Conservation (phyloP, 495 filamentous ascomycete species). For the Neurospora sp. region DNA sequence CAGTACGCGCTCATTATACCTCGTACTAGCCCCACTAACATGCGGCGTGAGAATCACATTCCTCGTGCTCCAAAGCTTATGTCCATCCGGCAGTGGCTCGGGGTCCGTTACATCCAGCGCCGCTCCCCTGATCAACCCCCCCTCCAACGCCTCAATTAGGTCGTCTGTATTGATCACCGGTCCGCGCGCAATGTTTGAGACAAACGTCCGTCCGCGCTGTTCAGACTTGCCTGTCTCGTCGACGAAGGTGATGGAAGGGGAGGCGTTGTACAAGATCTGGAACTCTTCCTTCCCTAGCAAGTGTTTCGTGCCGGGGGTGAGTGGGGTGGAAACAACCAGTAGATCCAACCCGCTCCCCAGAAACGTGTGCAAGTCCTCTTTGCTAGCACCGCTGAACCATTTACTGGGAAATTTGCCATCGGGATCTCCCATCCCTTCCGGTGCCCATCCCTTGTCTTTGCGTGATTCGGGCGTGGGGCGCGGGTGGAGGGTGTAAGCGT, state of each 20-base stretch:
- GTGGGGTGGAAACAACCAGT: slow-evolving; percentile 61
- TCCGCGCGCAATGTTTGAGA: slow-evolving; percentile 70
- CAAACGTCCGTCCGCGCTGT: slow-evolving; percentile 35
- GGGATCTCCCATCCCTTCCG: slow-evolving; percentile 66
- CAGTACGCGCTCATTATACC: slow-evolving; percentile 53
- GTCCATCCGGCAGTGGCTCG: slow-evolving; percentile 63
- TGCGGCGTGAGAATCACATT: slow-evolving; percentile 77
- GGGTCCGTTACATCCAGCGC: slow-evolving; percentile 83
- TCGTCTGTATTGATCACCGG: slow-evolving; percentile 59
- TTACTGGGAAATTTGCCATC: slow-evolving; percentile 57
- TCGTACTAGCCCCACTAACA: slow-evolving; percentile 50
- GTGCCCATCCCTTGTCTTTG: slow-evolving; percentile 55
- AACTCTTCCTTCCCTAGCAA: slow-evolving; percentile 58
- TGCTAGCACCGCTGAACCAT: slow-evolving; percentile 65
- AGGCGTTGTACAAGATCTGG: slow-evolving; percentile 36
- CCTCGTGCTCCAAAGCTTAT: slow-evolving; percentile 60
- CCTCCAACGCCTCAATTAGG: slow-evolving; percentile 52
- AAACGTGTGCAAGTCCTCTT: slow-evolving; percentile 53
- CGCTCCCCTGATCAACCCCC: slow-evolving; percentile 51
- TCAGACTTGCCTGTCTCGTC: not conserved
- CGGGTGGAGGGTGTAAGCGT: slow-evolving; percentile 71
- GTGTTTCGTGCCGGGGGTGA: slow-evolving; percentile 58
- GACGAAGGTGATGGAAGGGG: rapidly evolving
- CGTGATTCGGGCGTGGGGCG: slow-evolving; percentile 46
- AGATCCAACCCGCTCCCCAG: slow-evolving; percentile 61